A percentile compares a stretch with the other conserved stretches of the same genome.
Evolutionary conservation across 1,139 yeast genomes (phyloP).

Genomic region (Blastobotrys proliferans): DNA sequence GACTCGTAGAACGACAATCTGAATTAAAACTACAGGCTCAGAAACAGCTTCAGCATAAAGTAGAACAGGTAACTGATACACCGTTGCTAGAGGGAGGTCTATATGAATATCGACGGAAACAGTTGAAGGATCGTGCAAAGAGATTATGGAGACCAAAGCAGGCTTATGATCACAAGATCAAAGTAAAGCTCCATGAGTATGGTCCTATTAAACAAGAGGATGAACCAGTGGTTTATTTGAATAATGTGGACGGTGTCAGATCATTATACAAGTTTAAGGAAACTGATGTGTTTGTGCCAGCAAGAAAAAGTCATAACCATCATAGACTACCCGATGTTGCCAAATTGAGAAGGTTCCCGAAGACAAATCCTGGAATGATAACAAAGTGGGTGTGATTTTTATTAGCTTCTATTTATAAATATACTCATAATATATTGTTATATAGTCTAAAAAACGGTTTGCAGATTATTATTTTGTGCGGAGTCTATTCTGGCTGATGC

Average conservation of each 20-base stretch:
- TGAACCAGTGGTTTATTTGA: constrained; percentile 10
- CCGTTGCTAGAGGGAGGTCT: constrained; percentile 13
- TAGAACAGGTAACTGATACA: constrained; percentile 8
- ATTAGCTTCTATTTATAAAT: not conserved
- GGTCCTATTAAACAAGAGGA: not conserved
- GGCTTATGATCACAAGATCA: not conserved
- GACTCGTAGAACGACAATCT: constrained; percentile 3
- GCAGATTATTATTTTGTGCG: too few species aligned
- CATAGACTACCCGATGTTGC: not conserved
- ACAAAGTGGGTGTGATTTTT: constrained; percentile 7
- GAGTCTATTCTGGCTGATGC: too few species aligned
- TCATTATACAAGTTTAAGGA: constrained; percentile 9
- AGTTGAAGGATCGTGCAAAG: constrained; percentile 3
- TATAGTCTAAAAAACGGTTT: too few species aligned
- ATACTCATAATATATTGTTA: not conserved
- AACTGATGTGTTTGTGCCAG: constrained; percentile 6
- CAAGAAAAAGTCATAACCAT: not conserved
- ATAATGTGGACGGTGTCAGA: constrained; percentile 8
- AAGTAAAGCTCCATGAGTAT: constrained; percentile 5
- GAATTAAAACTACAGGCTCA: constrained; percentile 3
- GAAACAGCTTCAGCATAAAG: constrained; percentile 2
- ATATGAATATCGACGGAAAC: constrained; percentile 10
- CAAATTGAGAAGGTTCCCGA: not conserved
- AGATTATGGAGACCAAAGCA: constrained; percentile 7
- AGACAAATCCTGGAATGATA: constrained; percentile 2